phyloP scores from a whole-genome alignment of 2,329 filamentous ascomycete species.

The Periconia sp. region DNA sequence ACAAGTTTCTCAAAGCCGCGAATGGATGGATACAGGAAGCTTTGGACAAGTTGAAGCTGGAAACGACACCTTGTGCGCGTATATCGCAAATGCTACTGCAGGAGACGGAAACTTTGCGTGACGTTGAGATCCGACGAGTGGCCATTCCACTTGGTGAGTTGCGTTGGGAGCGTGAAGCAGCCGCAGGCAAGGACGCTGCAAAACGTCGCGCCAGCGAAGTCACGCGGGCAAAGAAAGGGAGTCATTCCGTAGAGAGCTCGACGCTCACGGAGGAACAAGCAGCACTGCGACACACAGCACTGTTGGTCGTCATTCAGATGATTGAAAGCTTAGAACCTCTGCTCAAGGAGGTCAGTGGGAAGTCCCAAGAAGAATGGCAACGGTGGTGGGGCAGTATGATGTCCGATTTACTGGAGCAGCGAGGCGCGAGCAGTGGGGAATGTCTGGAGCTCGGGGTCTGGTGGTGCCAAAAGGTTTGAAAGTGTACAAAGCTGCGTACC shows the following conservation, averaged over 20 bases:
- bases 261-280: constrained; percentile 68
- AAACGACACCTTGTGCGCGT: constrained; percentile 74
- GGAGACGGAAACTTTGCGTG: constrained; percentile 71
- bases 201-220: constrained; percentile 61
- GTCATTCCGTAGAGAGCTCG: constrained; percentile 42
- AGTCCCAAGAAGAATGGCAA: constrained; percentile 91
- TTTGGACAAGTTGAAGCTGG: constrained; percentile 70
- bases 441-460: constrained; percentile 71
- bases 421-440: constrained; percentile 78
- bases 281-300: constrained; percentile 75
- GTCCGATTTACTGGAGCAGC: constrained; percentile 76
- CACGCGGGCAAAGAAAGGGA: constrained; percentile 38
- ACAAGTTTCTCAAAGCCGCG: constrained; percentile 79
- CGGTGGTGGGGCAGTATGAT: constrained; percentile 87
- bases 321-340: constrained; percentile 84
- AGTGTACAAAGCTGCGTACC: constrained; percentile 14
- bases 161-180: constrained; percentile 79
- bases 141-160: constrained; percentile 86
- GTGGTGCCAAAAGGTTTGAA: constrained; percentile 62
- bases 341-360: constrained; percentile 78
- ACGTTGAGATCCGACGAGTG: constrained; percentile 72
- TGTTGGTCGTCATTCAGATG: constrained; percentile 78
- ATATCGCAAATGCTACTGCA: constrained; percentile 78
- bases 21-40: constrained; percentile 80
- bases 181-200: constrained; percentile 21